Percentiles rank a stretch among this genome's conserved stretches.
phyloP scores from a whole-genome alignment of 306 rosid genomes.

The Fragaria vesca region DNA sequence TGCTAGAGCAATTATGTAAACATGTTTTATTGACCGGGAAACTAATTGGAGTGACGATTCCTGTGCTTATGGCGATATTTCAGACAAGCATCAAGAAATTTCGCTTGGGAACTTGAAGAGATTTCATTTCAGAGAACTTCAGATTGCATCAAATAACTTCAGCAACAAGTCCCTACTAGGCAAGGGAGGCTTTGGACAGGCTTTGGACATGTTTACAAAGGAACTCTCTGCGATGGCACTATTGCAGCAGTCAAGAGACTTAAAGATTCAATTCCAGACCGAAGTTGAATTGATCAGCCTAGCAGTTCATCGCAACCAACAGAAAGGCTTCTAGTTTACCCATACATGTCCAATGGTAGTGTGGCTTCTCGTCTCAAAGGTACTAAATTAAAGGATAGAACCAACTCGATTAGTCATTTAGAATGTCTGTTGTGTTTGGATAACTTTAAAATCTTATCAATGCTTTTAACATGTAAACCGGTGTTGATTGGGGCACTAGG shows the following conservation, averaged over 20 bases:
- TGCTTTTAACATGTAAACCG: conserved; percentile 56
- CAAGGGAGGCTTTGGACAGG: conserved; percentile 88
- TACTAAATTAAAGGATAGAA: conserved; percentile 18
- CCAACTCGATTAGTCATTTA: neutral
- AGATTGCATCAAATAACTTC: conserved; percentile 81
- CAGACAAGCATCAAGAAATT: conserved; percentile 74
- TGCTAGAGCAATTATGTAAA: neutral
- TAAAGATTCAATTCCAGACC: conserved; percentile 90
- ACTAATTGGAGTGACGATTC: neutral
- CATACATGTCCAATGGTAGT: conserved; percentile 91
- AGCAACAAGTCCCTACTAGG: conserved; percentile 85
- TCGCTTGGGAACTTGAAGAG: conserved; percentile 90
- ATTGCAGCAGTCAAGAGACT: conserved; percentile 90
- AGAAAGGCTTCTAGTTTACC: conserved; percentile 85
- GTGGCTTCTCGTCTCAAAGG: conserved; percentile 95
- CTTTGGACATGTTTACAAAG: conserved; percentile 99
- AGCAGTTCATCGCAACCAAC: conserved; percentile 85
- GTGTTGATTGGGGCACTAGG: conserved; percentile 79
- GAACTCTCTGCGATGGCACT: conserved; percentile 71
- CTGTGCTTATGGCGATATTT: conserved; percentile 15
- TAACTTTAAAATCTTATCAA: conserved; percentile 16
- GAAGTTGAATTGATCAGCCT: conserved; percentile 97
- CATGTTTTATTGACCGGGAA: neutral
- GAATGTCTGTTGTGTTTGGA: neutral
- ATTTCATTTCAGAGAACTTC: conserved; percentile 82